Base-by-base conservation (phyloP, 2,329 filamentous ascomycete species). In the Cercospora sojina region DNA sequence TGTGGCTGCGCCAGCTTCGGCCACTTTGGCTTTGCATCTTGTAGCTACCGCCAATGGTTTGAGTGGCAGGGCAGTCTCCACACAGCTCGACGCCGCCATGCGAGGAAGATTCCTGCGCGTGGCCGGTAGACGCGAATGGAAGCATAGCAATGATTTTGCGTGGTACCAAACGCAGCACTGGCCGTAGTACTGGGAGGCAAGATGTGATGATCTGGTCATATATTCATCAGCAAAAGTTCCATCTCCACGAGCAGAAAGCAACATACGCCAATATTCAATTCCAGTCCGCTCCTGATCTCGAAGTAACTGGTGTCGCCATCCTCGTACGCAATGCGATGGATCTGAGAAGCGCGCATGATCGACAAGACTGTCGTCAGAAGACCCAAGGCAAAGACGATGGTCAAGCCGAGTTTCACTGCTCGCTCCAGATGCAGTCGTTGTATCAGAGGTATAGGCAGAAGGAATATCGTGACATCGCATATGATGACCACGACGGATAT, bases 401-500 rank as follows among this genome's bases (percentile, higher is more conserved):
- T 67, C 32, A 70, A 58, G 8, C 66, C 68, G 29, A 68, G 47
- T 35, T 68, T 70, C 18, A 67, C 62, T 13, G 66, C 51, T 16
- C 68, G 61, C 38, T 70, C 66, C 18, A 70, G 62, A 32, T 66
- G 62, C 47, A 70, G 31, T 27, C 66, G 51, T 16, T 65, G 57
- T 29, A 70, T 64, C n/a, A 70, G 64, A 35, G 68, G 68, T 16
- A 70, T 67, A 3, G 68, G 68, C 23, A 70, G 41, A 5, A 70
- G 57, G 41, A 68, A 70, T 27, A 70, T 67, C 20, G 65, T 60
- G 8, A 70, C 57, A 32, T 70, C 68, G 53, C 64, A 66, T 16
- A 65, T 5, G 29, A 70, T 68, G 55, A 63, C 66, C 10, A 64
- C 68, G 9, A 64, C 59, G 38, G 66, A 64, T 18, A 70, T 90